These are phyloP conservation scores for Erysimum cheiranthoides DNA, from an alignment of 345 rosid species.

Conservation along the genomic window DNA sequence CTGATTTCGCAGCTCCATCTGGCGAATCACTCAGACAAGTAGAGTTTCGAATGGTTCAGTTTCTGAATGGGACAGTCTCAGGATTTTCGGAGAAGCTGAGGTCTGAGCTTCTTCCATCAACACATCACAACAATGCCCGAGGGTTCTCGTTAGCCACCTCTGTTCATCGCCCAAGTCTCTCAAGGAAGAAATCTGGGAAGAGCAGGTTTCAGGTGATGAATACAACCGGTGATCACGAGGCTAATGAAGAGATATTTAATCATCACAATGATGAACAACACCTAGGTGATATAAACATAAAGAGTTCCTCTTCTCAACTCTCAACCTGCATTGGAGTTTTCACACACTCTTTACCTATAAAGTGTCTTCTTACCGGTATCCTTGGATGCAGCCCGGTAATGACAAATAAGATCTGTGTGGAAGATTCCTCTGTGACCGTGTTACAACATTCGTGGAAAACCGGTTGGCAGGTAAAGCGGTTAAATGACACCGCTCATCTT, in stretches of 20 bases:
- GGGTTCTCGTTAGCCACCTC: constrained; percentile 50
- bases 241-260: constrained; percentile 64
- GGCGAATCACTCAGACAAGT: constrained; percentile 97
- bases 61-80: constrained; percentile 64
- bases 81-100: constrained; percentile 77
- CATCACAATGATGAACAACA: constrained; percentile 52
- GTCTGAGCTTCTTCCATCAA: constrained; percentile 55
- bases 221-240: constrained; percentile 55
- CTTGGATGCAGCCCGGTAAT: constrained; percentile 81
- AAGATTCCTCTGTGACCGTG: constrained; percentile 93
- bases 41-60: constrained; percentile 91
- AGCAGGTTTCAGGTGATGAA: constrained; percentile 84
- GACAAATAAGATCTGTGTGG: constrained; percentile 80
- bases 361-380: constrained; percentile 83
- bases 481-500: constrained; percentile 91
- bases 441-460: constrained; percentile 86
- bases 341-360: constrained; percentile 82
- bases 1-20: constrained; percentile 85
- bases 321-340: constrained; percentile 81
- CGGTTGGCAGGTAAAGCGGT: constrained; percentile 95
- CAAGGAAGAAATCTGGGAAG: constrained; percentile 90
- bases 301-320: constrained; percentile 57
- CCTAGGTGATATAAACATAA: constrained; percentile 52
- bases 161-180: constrained; percentile 57
- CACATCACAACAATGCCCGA: constrained; percentile 52